Evolutionary conservation across 139 green algal genomes (phyloP), one percentile per base, ranked within the genome.

Genomic region (Chlorella sp.): DNA sequence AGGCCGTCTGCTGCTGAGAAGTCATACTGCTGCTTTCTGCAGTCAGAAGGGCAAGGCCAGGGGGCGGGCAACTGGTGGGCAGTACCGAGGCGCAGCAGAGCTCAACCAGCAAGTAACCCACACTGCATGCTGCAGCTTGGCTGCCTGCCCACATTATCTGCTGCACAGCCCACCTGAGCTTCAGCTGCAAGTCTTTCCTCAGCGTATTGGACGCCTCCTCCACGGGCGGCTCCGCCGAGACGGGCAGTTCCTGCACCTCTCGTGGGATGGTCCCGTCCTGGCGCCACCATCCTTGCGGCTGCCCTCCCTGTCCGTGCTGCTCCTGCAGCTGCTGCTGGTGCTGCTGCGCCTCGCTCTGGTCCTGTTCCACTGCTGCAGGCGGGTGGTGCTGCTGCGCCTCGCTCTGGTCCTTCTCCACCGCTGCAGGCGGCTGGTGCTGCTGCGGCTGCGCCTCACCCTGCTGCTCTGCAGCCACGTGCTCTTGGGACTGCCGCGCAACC

Each of bases 1-100:
- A 95, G 86, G 3, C 28, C 81, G 83, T 98, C 94, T 0, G 94
- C 87, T 12, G 39, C 51, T 7, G 20, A 64, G 73, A 97, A 98
- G 81, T 96, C 88, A 67, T 96, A 96, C 41, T 63, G 87, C 67
- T 79, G n/a, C 74, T 89, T 88, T 68, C 84, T 86, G 44, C 76
- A 57, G 26, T 7, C 30, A 11, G 9, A 34, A n/a, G n/a, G n/a
- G n/a, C n/a, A n/a, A n/a, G n/a, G n/a, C n/a, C n/a, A n/a, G n/a
- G n/a, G n/a, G n/a, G n/a, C n/a, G n/a, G n/a, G n/a, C n/a, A n/a
- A n/a, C n/a, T n/a, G n/a, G n/a, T n/a, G n/a, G n/a, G n/a, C n/a
- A n/a, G n/a, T n/a, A n/a, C n/a, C n/a, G n/a, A n/a, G n/a, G n/a
- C n/a, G n/a, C n/a, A n/a, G n/a, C n/a, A n/a, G n/a, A n/a, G n/a